Evolutionary conservation across 257 asterid genomes (phyloP), one percentile per base, ranked within the genome.

Genomic region (Osmanthus fragrans): DNA sequence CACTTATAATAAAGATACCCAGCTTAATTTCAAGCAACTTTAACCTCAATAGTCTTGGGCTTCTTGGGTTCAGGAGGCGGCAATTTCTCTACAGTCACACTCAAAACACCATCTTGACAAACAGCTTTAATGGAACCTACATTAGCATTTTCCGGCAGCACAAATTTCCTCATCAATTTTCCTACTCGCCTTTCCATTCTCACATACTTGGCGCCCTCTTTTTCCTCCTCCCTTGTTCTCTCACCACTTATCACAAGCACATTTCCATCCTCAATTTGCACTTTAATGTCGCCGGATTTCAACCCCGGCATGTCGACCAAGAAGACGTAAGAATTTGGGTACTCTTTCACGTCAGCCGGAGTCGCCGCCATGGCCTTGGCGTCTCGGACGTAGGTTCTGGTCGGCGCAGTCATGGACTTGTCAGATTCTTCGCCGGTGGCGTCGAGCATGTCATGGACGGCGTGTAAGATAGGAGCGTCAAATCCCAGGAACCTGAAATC

Each of bases 21-120:
- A 40, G 16, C 47, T 40, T 40, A 40, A 47, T 13, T 40, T 79
- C 81, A 80, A 73, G 84, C 84, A 70, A 82, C 23, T 74, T 79
- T 85, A 12, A 86, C 87, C 75, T 85, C 88, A 56, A 85, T 71
- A 1, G 84, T 85, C 77, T 45, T 88, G 2, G 89, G 86, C 80
- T 83, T 86, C 87, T 86, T 85, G 32, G 86, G 87, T 70, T 85
- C 75, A 75, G 89, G 88, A 71, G 91, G 88, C 2, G 88, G 88
- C 85, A 83, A 39, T 8, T 87, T 89, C 73, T 83, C 78, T n/a
- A 82, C 84, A 19, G 85, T 80, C 4, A 87, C 91, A 29, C 85
- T 83, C 86, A 89, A 73, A 34, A 85, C 89, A 0, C 91, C 90
- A 27, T 86, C 89, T 77, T 77, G 73, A 58, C 88, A 87, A 82